Percentiles rank a stretch among this genome's conserved stretches.
phyloP scores from a whole-genome alignment of 257 asterid species.

The Pogostemon cablin region DNA sequence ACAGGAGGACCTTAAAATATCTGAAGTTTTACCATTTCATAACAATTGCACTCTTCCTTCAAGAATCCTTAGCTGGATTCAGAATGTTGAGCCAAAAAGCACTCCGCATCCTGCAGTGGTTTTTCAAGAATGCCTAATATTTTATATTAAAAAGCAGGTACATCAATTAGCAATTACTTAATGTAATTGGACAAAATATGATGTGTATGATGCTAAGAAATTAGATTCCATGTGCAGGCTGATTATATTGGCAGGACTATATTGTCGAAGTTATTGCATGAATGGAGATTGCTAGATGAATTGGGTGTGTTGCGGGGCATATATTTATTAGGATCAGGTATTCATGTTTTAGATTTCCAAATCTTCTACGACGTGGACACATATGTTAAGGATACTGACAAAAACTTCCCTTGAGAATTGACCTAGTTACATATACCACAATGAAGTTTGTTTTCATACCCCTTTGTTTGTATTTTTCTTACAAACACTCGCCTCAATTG shows the following conservation, averaged over 20 bases:
- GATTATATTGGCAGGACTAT: conserved; percentile 85
- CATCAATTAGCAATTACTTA: conserved; percentile 24
- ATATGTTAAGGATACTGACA: not conserved
- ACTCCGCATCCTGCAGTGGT: conserved; percentile 77
- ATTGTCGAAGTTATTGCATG: conserved; percentile 75
- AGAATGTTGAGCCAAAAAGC: conserved; percentile 58
- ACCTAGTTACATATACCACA: not conserved
- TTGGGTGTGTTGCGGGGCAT: conserved; percentile 87
- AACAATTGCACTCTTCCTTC: conserved; percentile 88
- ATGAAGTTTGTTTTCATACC: not conserved
- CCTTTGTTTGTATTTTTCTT: not conserved
- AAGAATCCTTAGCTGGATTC: conserved; percentile 75
- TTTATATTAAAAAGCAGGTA: conserved; percentile 87
- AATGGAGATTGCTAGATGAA: conserved; percentile 94
- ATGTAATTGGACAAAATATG: conserved; percentile 20
- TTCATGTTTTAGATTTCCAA: conserved; percentile 21
- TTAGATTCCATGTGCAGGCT: conserved; percentile 59
- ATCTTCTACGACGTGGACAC: not conserved
- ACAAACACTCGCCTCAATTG: not conserved
- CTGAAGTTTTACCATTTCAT: conserved; percentile 88
- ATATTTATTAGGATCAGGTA: conserved; percentile 97
- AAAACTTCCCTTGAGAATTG: not conserved
- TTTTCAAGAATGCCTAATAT: conserved; percentile 85
- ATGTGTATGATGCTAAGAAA: conserved; percentile 18
- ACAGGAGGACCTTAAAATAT: conserved; percentile 76